Percentiles rank a stretch among this genome's conserved stretches.
Evolutionary conservation across 139 green algal genomes (phyloP).

Genomic region (Mychonastes homosphaera): DNA sequence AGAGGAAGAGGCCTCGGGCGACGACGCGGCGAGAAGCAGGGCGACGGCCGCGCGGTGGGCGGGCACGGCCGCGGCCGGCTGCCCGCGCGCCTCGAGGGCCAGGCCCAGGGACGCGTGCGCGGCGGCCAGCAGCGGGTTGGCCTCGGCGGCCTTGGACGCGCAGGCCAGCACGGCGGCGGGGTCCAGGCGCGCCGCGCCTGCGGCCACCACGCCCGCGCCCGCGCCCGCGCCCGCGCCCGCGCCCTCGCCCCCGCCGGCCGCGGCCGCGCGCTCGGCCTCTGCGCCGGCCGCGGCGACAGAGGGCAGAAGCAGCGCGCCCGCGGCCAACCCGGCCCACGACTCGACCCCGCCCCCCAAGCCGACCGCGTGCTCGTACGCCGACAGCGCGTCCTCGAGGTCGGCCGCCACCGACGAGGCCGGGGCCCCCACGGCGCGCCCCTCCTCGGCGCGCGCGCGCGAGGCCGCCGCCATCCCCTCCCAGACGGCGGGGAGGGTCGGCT

Average conservation of each 20-base stretch:
- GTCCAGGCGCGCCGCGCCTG: not conserved
- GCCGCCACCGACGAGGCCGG: not conserved
- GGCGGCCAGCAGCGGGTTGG: constrained; percentile 46
- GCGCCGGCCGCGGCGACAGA: not conserved
- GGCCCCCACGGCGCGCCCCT: constrained; percentile 7
- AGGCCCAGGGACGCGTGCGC: constrained; percentile 38
- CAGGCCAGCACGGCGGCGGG: constrained; percentile 26
- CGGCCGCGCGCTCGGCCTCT: too few species aligned
- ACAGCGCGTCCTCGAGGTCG: constrained; percentile 7
- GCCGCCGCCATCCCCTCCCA: constrained; percentile 67
- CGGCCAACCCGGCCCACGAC: constrained; percentile 25
- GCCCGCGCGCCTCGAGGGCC: constrained; percentile 36
- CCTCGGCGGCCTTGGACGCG: constrained; percentile 26
- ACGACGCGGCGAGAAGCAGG: constrained; percentile 16
- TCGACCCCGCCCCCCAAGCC: constrained; percentile 38
- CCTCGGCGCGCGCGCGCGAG: constrained; percentile 31
- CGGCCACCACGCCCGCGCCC: constrained; percentile 17
- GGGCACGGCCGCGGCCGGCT: constrained; percentile 11
- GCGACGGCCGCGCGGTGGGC: constrained; percentile 15
- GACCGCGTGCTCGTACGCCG: constrained; percentile 40
- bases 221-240: too few species aligned
- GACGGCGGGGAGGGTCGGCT: constrained; percentile 39
- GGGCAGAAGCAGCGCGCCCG: constrained; percentile 7
- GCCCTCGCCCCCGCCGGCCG: too few species aligned
- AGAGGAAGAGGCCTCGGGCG: too few species aligned